A percentile compares a stretch with the other conserved stretches of the same genome.
These are phyloP conservation scores for Helianthus tuberosus DNA, from an alignment of 129 eudicot species.

Conservation along the genomic window DNA sequence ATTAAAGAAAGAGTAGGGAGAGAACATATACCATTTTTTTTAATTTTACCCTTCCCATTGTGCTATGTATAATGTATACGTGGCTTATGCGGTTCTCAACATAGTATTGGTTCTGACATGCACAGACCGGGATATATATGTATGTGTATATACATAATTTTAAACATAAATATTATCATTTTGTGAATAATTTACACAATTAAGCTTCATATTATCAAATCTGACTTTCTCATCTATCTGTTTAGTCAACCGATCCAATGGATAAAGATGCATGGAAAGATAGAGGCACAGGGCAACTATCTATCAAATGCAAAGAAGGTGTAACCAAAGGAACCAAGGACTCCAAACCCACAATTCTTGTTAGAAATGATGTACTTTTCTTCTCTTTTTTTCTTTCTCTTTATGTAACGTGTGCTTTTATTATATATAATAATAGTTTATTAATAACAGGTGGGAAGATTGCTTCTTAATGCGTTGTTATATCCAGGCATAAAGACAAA, in stretches of 20 bases:
- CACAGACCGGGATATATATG: no score
- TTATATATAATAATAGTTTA: background rate
- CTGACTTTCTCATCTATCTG: slow-evolving; percentile 12
- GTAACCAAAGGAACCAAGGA: slow-evolving; percentile 78
- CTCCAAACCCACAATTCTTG: slow-evolving; percentile 87
- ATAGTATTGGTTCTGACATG: no score
- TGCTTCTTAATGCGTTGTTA: slow-evolving; percentile 83
- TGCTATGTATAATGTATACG: no score
- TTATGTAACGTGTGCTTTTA: background rate
- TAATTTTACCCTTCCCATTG: no score
- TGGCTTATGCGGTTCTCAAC: no score
- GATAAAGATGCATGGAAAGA: slow-evolving; percentile 93
- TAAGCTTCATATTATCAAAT: background rate
- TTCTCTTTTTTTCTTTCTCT: background rate
- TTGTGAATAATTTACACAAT: background rate
- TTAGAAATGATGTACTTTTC: slow-evolving; percentile 85
- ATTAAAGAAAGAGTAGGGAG: no score
- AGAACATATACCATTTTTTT: no score
- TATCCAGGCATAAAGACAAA: slow-evolving; percentile 92
- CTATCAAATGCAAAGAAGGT: slow-evolving; percentile 86
- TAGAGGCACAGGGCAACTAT: slow-evolving; percentile 83
- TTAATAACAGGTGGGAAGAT: slow-evolving; percentile 75
- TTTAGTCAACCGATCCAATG: slow-evolving; percentile 78
- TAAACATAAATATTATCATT: background rate
- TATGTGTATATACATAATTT: no score